These are phyloP conservation scores for Xylariaceae sp. DNA, from an alignment of 2,329 filamentous ascomycete genomes.

Conservation along the genomic window DNA sequence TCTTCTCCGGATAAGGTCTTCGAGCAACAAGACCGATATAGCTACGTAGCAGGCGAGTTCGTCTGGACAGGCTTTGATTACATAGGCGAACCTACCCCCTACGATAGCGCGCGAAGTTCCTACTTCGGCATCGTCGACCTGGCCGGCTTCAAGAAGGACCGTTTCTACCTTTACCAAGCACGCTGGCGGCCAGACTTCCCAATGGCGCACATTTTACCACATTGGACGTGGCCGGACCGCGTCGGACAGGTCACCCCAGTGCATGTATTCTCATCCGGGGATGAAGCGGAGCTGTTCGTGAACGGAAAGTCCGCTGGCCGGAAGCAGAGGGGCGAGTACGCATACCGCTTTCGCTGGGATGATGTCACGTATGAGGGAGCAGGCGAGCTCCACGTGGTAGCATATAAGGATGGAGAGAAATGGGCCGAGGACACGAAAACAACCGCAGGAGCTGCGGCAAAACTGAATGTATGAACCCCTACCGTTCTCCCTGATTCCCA, in stretches of 20 bases:
- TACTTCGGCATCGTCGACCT: conserved; percentile 56
- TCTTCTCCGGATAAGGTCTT: conserved; percentile 53
- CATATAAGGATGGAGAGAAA: conserved; percentile 43
- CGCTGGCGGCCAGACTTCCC: conserved; percentile 47
- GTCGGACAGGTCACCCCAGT: conserved; percentile 48
- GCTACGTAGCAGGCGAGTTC: conserved; percentile 51
- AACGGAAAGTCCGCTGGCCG: conserved; percentile 46
- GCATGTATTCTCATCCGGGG: conserved; percentile 49
- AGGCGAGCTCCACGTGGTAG: conserved; percentile 44
- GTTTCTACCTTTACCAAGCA: conserved; percentile 52
- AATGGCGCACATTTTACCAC: conserved; percentile 51
- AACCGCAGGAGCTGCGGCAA: conserved; percentile 40
- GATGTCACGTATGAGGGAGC: conserved; percentile 42
- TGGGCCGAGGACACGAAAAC: conserved; percentile 43
- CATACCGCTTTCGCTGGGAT: conserved; percentile 53
- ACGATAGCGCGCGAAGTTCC: conserved; percentile 44
- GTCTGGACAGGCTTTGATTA: conserved; percentile 52
- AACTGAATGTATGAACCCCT: conserved; percentile 31
- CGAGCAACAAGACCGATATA: conserved; percentile 42
- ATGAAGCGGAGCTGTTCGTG: conserved; percentile 53
- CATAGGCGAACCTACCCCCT: conserved; percentile 49
- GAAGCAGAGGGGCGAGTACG: conserved; percentile 32
- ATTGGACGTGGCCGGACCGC: conserved; percentile 52
- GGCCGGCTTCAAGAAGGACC: conserved; percentile 54
- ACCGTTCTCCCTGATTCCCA: background rate